These are phyloP conservation scores for Gentiana dahurica DNA, from an alignment of 257 asterid genomes.

Conservation along the genomic window DNA sequence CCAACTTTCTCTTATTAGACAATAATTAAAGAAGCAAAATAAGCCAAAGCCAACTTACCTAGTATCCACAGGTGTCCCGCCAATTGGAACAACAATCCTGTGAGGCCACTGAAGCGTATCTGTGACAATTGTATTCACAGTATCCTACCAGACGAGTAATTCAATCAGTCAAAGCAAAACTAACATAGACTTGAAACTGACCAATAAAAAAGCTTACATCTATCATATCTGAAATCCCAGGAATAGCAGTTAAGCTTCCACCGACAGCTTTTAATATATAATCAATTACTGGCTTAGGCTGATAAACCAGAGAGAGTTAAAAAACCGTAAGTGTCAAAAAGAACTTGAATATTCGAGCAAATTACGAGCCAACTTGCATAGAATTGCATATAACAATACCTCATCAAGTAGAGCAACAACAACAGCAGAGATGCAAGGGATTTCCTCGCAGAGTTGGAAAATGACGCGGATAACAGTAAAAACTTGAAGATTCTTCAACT, in stretches of 20 bases:
- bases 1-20: neutral
- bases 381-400: constrained; percentile 26
- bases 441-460: constrained; percentile 93
- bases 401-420: constrained; percentile 98
- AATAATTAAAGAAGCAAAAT: neutral
- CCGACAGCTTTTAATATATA: constrained; percentile 92
- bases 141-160: constrained; percentile 45
- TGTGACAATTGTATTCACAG: constrained; percentile 67
- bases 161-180: constrained; percentile 18
- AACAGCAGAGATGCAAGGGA: constrained; percentile 97
- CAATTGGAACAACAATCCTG: constrained; percentile 95
- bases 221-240: constrained; percentile 94
- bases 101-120: constrained; percentile 99
- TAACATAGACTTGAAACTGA: neutral
- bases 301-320: constrained; percentile 15
- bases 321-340: neutral
- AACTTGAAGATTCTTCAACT: constrained; percentile 97
- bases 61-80: constrained; percentile 69
- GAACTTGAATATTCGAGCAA: neutral
- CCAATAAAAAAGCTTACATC: constrained; percentile 48
- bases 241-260: constrained; percentile 94
- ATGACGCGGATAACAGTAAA: constrained; percentile 92
- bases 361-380: neutral
- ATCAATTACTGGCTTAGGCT: constrained; percentile 96
- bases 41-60: constrained; percentile 37